Conservation (phyloP, 352 stramenopile species). For the Phytophthora syringae region DNA sequence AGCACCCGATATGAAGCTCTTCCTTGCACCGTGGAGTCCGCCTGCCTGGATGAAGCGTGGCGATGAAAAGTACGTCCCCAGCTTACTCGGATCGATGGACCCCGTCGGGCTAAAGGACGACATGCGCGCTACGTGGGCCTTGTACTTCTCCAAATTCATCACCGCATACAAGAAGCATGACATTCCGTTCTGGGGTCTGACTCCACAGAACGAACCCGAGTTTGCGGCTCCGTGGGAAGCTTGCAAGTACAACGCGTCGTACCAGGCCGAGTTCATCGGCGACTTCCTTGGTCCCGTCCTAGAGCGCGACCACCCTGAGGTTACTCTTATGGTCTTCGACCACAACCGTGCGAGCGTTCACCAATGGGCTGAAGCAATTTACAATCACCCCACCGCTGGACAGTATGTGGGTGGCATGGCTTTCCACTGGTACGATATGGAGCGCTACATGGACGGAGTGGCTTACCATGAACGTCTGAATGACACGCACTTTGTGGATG, state of each 20-base stretch:
- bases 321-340: constrained; percentile 93
- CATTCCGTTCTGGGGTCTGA: constrained; percentile 84
- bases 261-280: constrained; percentile 72
- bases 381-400: constrained; percentile 55
- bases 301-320: constrained; percentile 53
- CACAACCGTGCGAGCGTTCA: constrained; percentile 86
- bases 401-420: constrained; percentile 91
- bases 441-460: constrained; percentile 76
- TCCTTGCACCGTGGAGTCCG: constrained; percentile 81
- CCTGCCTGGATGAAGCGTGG: constrained; percentile 88
- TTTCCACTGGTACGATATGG: constrained; percentile 90
- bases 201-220: constrained; percentile 90
- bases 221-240: constrained; percentile 74
- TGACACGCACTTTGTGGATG: constrained; percentile 75
- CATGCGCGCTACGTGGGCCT: constrained; percentile 73
- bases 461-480: constrained; percentile 78
- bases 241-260: constrained; percentile 55
- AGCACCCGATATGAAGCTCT: constrained; percentile 17
- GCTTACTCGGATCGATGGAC: constrained; percentile 62
- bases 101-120: constrained; percentile 59
- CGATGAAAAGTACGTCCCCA: constrained; percentile 53
- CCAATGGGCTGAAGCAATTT: constrained; percentile 75
- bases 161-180: constrained; percentile 80
- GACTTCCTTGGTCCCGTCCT: constrained; percentile 84
- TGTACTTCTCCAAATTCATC: constrained; percentile 92